Percentiles rank a stretch among this genome's conserved stretches.
Conservation (phyloP, 441 rosid genomes). For the Breynia disticha region DNA sequence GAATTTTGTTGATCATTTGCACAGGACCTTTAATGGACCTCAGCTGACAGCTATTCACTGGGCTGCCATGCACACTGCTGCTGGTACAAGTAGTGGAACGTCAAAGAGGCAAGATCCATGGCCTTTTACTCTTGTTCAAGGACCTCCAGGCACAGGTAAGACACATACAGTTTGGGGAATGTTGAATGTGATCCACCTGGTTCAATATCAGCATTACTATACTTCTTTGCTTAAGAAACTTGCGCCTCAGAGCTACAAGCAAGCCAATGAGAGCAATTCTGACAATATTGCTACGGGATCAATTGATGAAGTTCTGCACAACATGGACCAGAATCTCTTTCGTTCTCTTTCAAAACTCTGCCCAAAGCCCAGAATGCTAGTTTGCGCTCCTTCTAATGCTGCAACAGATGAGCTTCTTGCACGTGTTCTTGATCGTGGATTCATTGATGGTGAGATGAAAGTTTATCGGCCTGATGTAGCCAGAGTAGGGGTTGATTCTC, state of each 20-base stretch:
- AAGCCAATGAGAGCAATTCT: slow-evolving; percentile 57
- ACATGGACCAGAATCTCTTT: slow-evolving; percentile 94
- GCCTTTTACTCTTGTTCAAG: slow-evolving; percentile 99
- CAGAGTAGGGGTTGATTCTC: slow-evolving; percentile 96
- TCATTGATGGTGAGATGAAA: slow-evolving; percentile 99
- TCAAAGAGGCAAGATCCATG: slow-evolving; percentile 92
- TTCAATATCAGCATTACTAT: slow-evolving; percentile 97
- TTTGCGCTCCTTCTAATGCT: slow-evolving; percentile 99
- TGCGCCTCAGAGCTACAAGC: slow-evolving; percentile 97
- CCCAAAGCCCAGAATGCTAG: slow-evolving; percentile 95
- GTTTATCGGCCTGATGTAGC: slow-evolving; percentile 97
- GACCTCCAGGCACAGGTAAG: slow-evolving; percentile 99
- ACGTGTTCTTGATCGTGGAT: slow-evolving; percentile 97
- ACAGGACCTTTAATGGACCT: slow-evolving; percentile 78
- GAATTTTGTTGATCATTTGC: slow-evolving; percentile 70
- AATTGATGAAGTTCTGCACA: slow-evolving; percentile 97
- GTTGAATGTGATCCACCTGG: slow-evolving; percentile 98
- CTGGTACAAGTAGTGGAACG: slow-evolving; percentile 82
- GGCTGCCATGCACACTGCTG: slow-evolving; percentile 99
- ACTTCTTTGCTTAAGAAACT: slow-evolving; percentile 89
- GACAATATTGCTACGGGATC: slow-evolving; percentile 65
- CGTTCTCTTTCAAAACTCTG: slow-evolving; percentile 93
- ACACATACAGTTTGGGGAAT: slow-evolving; percentile 99
- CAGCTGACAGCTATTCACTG: slow-evolving; percentile 94
- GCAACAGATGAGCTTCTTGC: slow-evolving; percentile 97